Percentiles rank a stretch among this genome's conserved stretches.
Evolutionary conservation across 2,329 filamentous ascomycete genomes (phyloP).

Genomic region (Botryosphaeria agaves): DNA sequence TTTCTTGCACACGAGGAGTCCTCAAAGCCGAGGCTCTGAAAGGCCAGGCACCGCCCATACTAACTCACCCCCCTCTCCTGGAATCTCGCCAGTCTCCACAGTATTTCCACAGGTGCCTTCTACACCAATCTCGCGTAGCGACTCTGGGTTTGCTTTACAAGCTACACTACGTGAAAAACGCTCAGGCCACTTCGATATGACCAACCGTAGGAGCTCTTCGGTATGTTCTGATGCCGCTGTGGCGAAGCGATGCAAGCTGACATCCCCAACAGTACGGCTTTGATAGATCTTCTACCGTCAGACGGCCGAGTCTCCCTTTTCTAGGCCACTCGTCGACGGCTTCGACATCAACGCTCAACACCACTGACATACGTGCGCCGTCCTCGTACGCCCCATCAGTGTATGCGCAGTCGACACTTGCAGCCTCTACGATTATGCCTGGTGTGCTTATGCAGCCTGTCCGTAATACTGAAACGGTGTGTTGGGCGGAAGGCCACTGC

Average conservation of each 20-base stretch:
- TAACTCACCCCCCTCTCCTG: slow-evolving; percentile 38
- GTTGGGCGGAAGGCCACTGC: slow-evolving; percentile 77
- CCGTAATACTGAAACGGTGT: slow-evolving; percentile 57
- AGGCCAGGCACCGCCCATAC: slow-evolving; percentile 59
- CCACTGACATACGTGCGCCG: slow-evolving; percentile 28
- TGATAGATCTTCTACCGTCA: slow-evolving; percentile 49
- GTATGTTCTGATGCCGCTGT: slow-evolving; percentile 13
- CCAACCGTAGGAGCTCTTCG: slow-evolving; percentile 79
- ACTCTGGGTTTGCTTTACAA: slow-evolving; percentile 78
- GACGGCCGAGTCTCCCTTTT: slow-evolving; percentile 51
- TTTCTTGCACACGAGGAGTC: slow-evolving; percentile 60
- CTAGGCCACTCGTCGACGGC: slow-evolving; percentile 43
- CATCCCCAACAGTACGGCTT: slow-evolving; percentile 54
- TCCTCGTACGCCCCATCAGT: slow-evolving; percentile 58
- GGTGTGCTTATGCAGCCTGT: slow-evolving; percentile 68
- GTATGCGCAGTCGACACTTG: slow-evolving; percentile 72
- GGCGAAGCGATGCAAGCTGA: too few species aligned
- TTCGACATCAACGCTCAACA: slow-evolving; percentile 47
- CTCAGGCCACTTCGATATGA: slow-evolving; percentile 75
- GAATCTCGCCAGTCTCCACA: slow-evolving; percentile 57
- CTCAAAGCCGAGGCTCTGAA: slow-evolving; percentile 43
- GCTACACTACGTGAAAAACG: slow-evolving; percentile 83
- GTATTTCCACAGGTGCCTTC: slow-evolving; percentile 60
- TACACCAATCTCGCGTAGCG: slow-evolving; percentile 71
- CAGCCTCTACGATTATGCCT: slow-evolving; percentile 75